A percentile compares a stretch with the other conserved stretches of the same genome.
Evolutionary conservation across 805 yeast species (phyloP).

Genomic region (Candida manassasensis): DNA sequence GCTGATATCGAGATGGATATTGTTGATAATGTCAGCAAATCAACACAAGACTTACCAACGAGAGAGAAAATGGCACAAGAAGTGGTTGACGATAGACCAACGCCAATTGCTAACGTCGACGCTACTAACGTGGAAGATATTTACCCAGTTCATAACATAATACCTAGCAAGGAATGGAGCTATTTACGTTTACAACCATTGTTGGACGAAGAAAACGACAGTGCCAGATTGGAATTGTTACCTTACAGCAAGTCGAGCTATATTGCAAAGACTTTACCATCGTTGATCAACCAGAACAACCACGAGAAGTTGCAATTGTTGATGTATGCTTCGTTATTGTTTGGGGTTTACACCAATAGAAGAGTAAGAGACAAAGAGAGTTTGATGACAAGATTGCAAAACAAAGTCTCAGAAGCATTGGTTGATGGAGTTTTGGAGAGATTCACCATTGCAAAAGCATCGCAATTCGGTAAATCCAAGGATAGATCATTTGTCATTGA

Average conservation of each 20-base stretch:
- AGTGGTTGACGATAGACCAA: slow-evolving; percentile 69
- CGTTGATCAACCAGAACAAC: slow-evolving; percentile 38
- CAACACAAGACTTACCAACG: slow-evolving; percentile 72
- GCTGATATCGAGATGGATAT: slow-evolving; percentile 74
- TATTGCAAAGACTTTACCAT: slow-evolving; percentile 44
- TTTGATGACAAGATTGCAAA: slow-evolving; percentile 52
- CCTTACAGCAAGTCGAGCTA: slow-evolving; percentile 60
- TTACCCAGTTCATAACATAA: slow-evolving; percentile 67
- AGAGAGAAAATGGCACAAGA: slow-evolving; percentile 54
- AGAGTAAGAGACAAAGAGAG: slow-evolving; percentile 55
- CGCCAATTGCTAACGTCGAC: slow-evolving; percentile 68
- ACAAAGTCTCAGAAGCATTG: slow-evolving; percentile 67
- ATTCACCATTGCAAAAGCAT: slow-evolving; percentile 64
- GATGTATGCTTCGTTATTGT: slow-evolving; percentile 73
- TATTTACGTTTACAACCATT: slow-evolving; percentile 61
- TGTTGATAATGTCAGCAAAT: slow-evolving; percentile 67
- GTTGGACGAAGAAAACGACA: slow-evolving; percentile 46
- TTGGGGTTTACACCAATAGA: slow-evolving; percentile 76
- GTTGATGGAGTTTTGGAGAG: slow-evolving; percentile 67
- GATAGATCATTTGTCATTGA: slow-evolving; percentile 77
- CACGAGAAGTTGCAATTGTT: slow-evolving; percentile 60
- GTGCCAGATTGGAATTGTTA: slow-evolving; percentile 50
- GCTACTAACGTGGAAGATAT: slow-evolving; percentile 84
- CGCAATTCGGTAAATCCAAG: slow-evolving; percentile 67
- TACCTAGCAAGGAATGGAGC: slow-evolving; percentile 62